Percentiles rank a stretch among this genome's conserved stretches.
phyloP scores from a whole-genome alignment of 805 yeast species.

The Ogataea glucozyma region DNA sequence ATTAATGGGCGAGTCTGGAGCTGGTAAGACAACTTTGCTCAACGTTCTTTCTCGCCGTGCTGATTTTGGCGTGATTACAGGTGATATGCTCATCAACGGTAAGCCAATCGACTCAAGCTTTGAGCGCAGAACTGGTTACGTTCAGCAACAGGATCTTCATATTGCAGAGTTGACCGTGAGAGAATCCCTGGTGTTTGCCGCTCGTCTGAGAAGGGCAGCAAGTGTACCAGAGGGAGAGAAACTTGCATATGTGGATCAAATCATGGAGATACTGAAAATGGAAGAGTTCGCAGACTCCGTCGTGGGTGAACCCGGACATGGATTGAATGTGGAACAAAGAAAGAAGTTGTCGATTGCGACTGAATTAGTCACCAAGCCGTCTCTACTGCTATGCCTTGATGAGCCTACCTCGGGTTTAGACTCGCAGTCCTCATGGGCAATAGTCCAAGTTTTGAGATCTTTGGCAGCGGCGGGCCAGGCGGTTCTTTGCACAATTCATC shows the following conservation, averaged over 20 bases:
- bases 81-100: conserved; percentile 56
- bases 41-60: conserved; percentile 52
- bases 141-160: conserved; percentile 56
- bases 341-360: conserved; percentile 55
- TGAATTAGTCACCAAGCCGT: conserved; percentile 55
- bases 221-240: conserved; percentile 42
- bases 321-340: conserved; percentile 54
- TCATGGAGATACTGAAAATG: conserved; percentile 43
- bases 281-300: conserved; percentile 51
- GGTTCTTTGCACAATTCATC: conserved; percentile 57
- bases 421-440: conserved; percentile 59
- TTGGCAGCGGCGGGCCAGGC: conserved; percentile 54
- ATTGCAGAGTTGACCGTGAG: conserved; percentile 49
- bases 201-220: conserved; percentile 45
- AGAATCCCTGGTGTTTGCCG: conserved; percentile 49
- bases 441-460: conserved; percentile 48
- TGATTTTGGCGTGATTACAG: conserved; percentile 52
- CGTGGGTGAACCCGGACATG: conserved; percentile 46
- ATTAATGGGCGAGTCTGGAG: conserved; percentile 64
- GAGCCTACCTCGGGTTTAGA: conserved; percentile 63
- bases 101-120: conserved; percentile 48
- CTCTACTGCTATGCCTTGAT: conserved; percentile 52
- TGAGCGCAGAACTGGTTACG: conserved; percentile 54
- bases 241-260: conserved; percentile 42
- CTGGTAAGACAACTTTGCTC: conserved; percentile 59